phyloP scores from a whole-genome alignment of 1,284 basidiomycete genomes.

The Cerioporus squamosus region DNA sequence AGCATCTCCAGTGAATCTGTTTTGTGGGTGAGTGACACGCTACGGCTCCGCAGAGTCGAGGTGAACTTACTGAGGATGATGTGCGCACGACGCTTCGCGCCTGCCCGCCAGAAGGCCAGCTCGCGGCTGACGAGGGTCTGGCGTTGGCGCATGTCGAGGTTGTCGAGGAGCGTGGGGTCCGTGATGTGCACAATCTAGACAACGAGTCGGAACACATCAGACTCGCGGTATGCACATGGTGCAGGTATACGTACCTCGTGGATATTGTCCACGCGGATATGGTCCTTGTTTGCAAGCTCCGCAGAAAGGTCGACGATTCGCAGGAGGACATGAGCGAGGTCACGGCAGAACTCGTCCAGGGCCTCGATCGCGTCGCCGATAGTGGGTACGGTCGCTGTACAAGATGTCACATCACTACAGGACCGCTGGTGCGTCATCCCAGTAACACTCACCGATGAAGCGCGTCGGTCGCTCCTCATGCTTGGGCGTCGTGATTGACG shows the following conservation, averaged over 20 bases:
- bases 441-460: slow-evolving; percentile 39
- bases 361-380: slow-evolving; percentile 78
- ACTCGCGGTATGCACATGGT: background rate
- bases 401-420: background rate
- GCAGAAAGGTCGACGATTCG: slow-evolving; percentile 71
- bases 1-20: slow-evolving; percentile 82
- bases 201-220: background rate
- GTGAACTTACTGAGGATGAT: slow-evolving; percentile 54
- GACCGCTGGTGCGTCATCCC: background rate
- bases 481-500: slow-evolving; percentile 52
- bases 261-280: slow-evolving; percentile 73
- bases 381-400: slow-evolving; percentile 71
- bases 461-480: slow-evolving; percentile 49
- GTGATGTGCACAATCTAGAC: slow-evolving; percentile 59
- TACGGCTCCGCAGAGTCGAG: background rate
- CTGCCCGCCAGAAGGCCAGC: slow-evolving; percentile 52
- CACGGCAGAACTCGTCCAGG: slow-evolving; percentile 62
- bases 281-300: slow-evolving; percentile 73
- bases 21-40: too few relatives aligned
- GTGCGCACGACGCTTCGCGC: slow-evolving; percentile 52
- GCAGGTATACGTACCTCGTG: slow-evolving; percentile 55
- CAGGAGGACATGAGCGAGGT: slow-evolving; percentile 64
- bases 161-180: slow-evolving; percentile 58
- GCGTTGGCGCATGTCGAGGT: slow-evolving; percentile 71
- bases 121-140: slow-evolving; percentile 64